These are phyloP conservation scores for Entamoeba histolytica DNA, from an alignment of 208 protist species.

Conservation along the genomic window DNA sequence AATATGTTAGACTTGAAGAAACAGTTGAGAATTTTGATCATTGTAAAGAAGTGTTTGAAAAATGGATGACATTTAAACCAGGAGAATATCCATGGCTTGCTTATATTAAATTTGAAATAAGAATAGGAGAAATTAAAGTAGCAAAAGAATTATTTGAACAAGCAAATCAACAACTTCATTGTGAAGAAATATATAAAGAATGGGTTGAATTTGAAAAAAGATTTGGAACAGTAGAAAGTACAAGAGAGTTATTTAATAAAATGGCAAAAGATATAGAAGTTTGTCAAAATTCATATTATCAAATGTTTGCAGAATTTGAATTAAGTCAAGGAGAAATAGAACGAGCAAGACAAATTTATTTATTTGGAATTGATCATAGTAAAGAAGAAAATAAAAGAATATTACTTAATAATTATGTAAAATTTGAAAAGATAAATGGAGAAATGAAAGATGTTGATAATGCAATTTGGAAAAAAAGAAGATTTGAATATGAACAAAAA, in stretches of 20 bases:
- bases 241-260: not conserved
- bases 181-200: not conserved
- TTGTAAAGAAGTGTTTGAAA: not conserved
- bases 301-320: not conserved
- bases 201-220: not conserved
- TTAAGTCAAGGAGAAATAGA: not conserved
- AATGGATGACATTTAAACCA: not conserved
- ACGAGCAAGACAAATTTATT: not conserved
- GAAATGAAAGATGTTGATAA: not conserved
- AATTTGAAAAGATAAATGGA: not conserved
- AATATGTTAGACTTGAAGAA: not conserved
- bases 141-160: not conserved
- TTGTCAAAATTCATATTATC: not conserved
- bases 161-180: not conserved
- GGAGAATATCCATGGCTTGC: not conserved
- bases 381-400: not conserved
- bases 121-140: not conserved
- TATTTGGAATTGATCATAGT: not conserved
- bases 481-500: not conserved
- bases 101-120: not conserved
- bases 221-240: not conserved
- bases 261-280: not conserved
- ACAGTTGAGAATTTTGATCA: not conserved
- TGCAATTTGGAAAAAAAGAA: not conserved
- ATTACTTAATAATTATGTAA: not conserved